Evolutionary conservation across 1,139 yeast species (phyloP), one percentile per base, ranked within the genome.

Genomic region (Yamadazyma songkhlaensis): DNA sequence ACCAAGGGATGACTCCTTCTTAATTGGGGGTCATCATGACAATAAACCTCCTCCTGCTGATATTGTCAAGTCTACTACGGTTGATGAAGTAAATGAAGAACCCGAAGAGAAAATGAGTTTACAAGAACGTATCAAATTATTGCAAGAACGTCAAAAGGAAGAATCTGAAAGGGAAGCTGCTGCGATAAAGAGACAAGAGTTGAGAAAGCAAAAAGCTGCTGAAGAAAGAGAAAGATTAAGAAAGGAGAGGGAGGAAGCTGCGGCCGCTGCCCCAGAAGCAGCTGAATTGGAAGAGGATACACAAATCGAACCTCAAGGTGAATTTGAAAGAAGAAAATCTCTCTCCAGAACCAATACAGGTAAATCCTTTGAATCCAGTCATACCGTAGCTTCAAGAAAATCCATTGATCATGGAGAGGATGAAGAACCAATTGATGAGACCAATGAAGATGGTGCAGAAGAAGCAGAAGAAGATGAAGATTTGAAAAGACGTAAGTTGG

Each of bases 81-180:
- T 42, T 15, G 46, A 39, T 3, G 55, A 50, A 10, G 72, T 66
- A 6, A 78, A 68, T 21, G 79, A 68, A 21, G 49, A 43, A 9
- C 46, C 45, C 9, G 53, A 47, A 5, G 54, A 51, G 27, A 82
- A 84, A 49, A 63, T 89, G 65, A 83, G 95, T 40, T 69, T 92
- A 53, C 85, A 85, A 55, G 97, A 92, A 48, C 75, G 97, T 47
- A 88, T 92, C 55, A 87, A 87, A 9, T 56, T 87, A 53, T 68
- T 92, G 38, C 96, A 90, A 55, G 78, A 87, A 54, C 81, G 81
- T 42, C 96, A 87, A 57, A 77, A 77, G 40, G 88, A 85, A 51
- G 95, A 87, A 53, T 87, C 84, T 5, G 90, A 84, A 48, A 74
- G 85, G 36, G 80, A 79, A 41, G 86, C 75, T 21, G 86, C 84